Percentiles rank a stretch among this genome's conserved stretches.
Conservation (phyloP, 495 filamentous ascomycete genomes). For the Penicillium manginii region DNA sequence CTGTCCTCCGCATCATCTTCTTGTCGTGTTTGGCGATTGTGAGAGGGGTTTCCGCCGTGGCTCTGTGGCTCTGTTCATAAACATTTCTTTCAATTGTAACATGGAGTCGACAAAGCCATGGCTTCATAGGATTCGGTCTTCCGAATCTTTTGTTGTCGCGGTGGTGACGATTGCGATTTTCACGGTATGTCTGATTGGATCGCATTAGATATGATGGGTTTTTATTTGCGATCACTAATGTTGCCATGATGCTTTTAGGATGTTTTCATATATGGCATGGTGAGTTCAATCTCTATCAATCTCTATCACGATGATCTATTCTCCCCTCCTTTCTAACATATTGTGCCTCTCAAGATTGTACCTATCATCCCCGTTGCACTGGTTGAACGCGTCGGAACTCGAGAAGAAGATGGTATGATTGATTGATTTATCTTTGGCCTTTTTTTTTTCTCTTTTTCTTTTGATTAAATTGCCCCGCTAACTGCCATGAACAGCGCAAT, state of each 20-base stretch:
- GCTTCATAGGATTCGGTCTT: conserved; percentile 34
- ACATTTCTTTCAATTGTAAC: neutral
- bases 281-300: conserved; percentile 28
- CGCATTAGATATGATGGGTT: too few species aligned
- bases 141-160: conserved; percentile 49
- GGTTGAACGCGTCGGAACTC: conserved; percentile 57
- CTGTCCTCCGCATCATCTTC: neutral
- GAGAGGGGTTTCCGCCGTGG: neutral
- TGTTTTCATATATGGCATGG: conserved; percentile 74
- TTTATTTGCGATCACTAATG: conserved; percentile 5
- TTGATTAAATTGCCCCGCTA: neutral
- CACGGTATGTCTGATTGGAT: conserved; percentile 40
- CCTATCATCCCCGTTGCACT: conserved; percentile 80
- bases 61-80: neutral
- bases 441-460: too few species aligned
- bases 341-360: conserved; percentile 53
- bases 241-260: conserved; percentile 47
- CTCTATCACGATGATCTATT: neutral
- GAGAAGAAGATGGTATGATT: conserved; percentile 52
- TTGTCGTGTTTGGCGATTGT: neutral
- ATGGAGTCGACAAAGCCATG: conserved; percentile 19
- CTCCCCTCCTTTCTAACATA: conserved; percentile 27
- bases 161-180: conserved; percentile 58
- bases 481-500: conserved; percentile 54
- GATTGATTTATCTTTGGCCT: neutral